Conservation (phyloP, 805 yeast species). For the Brettanomyces nanus region DNA sequence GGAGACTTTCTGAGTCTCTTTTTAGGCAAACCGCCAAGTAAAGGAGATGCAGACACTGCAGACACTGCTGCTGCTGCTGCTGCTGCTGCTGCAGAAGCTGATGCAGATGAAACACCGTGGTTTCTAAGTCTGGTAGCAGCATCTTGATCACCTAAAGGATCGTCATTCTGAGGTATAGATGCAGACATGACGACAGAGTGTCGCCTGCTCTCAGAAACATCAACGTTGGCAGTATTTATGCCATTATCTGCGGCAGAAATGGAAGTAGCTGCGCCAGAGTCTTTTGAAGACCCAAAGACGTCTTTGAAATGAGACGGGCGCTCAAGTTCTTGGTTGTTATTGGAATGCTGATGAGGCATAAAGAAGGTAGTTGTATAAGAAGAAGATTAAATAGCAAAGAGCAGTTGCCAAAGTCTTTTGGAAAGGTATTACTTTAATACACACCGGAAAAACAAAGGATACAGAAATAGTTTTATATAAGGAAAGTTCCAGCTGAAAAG, state of each 20-base stretch:
- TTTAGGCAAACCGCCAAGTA: too few species aligned
- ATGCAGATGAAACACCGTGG: neutral
- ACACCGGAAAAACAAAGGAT: too few species aligned
- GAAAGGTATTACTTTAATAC: too few species aligned
- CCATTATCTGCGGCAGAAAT: conserved; percentile 14
- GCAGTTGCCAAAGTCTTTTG: too few species aligned
- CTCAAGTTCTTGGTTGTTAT: conserved; percentile 28
- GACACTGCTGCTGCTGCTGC: neutral
- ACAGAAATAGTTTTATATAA: too few species aligned
- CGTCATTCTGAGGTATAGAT: conserved; percentile 3
- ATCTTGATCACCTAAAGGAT: neutral
- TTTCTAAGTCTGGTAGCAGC: neutral
- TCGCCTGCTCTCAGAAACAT: conserved; percentile 2
- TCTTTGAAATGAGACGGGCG: conserved; percentile 25
- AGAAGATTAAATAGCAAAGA: too few species aligned
- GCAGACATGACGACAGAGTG: conserved; percentile 4
- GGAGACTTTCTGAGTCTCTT: neutral
- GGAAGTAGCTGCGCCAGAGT: conserved; percentile 7
- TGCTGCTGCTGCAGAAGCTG: neutral
- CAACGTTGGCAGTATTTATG: conserved; percentile 10
- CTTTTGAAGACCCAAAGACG: conserved; percentile 24
- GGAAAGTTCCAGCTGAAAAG: too few species aligned
- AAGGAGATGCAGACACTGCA: neutral
- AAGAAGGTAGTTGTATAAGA: neutral
- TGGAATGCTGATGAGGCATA: conserved; percentile 17